Evolutionary conservation across 1,284 basidiomycete species (phyloP), one percentile per base, ranked within the genome.

Genomic region (Clitocybe nebularis): DNA sequence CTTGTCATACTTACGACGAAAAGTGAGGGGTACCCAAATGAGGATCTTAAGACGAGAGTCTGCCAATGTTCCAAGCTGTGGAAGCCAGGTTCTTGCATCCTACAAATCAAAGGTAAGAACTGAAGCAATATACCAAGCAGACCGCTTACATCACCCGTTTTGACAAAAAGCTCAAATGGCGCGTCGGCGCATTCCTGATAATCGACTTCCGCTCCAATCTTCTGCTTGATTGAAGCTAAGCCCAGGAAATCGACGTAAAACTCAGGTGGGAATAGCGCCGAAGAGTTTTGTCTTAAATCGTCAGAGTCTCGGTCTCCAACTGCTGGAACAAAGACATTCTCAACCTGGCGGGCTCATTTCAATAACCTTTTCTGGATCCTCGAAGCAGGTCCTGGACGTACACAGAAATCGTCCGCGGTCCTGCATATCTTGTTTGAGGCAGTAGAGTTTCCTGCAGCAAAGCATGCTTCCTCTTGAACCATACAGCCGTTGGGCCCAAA

Each of bases 261-360:
- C 41, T 73, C 67, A 0, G 80, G 75, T 4, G 80, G 80, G 62
- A 81, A 84, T 6, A 63, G 45, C 0, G 72, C 67, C 0, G 74
- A 68, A 0, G 71, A 65, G 29, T 72, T 78, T 53, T 81, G 79
- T 21, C 79, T 64, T 21, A 84, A 61, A 51, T 84, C 81, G 48
- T 81, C 57, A 0, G 63, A 51, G 50, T 84, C 77, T 17, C 70
- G 63, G 50, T 77, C 54, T 0, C 74, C 75, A 7, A 79, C 61
- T 1, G 77, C 74, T 1, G 76, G 74, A 1, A 57, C 6, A 40
- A 74, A 72, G 4, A 81, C 61, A 7, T 77, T 69, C 1, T 71
- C 57, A 30, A 62, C 44, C 79, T 82, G 34, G 33, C 9, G 20
- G 17, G 17, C 34, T 7, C 17, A 23, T 16, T 16, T 9, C 3